Evolutionary conservation across 106 monocot genomes (phyloP).

Genomic region (Iris macrosiphon): DNA sequence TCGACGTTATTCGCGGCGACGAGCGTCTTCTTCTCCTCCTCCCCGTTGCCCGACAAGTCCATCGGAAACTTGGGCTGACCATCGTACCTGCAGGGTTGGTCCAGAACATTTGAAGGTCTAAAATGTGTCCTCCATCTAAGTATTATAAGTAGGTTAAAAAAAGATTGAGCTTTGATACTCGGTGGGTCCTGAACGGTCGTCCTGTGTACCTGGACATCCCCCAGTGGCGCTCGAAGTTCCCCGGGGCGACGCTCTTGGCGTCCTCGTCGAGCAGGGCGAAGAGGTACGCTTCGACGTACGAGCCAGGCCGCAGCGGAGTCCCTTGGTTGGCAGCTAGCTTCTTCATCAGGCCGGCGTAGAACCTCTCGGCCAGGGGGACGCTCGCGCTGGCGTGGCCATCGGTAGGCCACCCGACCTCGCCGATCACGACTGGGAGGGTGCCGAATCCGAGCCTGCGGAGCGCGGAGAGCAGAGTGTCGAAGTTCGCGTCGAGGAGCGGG

Average conservation of each 20-base stretch:
- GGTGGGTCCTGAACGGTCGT: no score
- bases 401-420: conserved; percentile 55
- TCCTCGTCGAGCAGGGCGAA: conserved; percentile 46
- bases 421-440: conserved; percentile 25
- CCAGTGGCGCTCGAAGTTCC: conserved; percentile 45
- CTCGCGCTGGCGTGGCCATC: conserved; percentile 40
- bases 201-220: conserved; percentile 36
- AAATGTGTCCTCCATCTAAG: no score
- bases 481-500: conserved; percentile 54
- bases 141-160: no score
- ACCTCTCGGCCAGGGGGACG: conserved; percentile 14
- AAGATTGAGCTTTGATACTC: no score
- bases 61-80: conserved; percentile 40
- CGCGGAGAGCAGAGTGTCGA: conserved; percentile 51
- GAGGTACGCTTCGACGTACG: conserved; percentile 27
- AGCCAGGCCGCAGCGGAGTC: conserved; percentile 27
- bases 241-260: conserved; percentile 27
- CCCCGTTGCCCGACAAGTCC: conserved; percentile 34
- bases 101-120: no score
- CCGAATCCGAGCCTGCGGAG: conserved; percentile 14
- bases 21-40: conserved; percentile 7
- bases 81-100: no score
- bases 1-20: conserved; percentile 23
- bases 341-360: conserved; percentile 32
- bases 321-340: conserved; percentile 19